phyloP scores from a whole-genome alignment of 495 filamentous ascomycete genomes.

The Xylaria cubensis region DNA sequence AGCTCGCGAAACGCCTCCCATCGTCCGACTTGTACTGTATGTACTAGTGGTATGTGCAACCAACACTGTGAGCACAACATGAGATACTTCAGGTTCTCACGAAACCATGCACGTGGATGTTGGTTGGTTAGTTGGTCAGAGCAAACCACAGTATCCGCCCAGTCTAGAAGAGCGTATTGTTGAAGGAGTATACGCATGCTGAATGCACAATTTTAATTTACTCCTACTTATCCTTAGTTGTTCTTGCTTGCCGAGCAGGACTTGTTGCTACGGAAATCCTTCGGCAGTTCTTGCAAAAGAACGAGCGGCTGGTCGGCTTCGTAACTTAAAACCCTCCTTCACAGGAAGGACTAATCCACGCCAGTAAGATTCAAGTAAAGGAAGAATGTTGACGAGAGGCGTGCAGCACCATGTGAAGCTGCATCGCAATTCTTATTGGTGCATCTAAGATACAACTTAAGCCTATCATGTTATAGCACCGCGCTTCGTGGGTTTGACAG shows the following conservation, averaged over 20 bases:
- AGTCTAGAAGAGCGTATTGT: background rate
- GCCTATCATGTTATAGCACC: slow-evolving; percentile 7
- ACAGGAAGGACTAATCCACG: background rate
- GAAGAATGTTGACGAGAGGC: slow-evolving; percentile 7
- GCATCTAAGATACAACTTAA: background rate
- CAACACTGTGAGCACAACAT: slow-evolving; percentile 1
- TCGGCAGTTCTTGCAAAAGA: slow-evolving; percentile 4
- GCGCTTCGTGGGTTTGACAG: background rate
- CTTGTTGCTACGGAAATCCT: slow-evolving; percentile 9
- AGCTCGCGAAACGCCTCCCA: background rate
- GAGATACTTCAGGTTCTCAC: background rate
- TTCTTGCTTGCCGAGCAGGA: background rate
- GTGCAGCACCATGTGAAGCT: slow-evolving; percentile 13
- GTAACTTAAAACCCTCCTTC: background rate
- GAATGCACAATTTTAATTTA: background rate
- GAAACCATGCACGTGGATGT: background rate
- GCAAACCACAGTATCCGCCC: background rate
- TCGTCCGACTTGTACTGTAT: background rate
- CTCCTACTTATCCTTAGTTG: slow-evolving; percentile 1
- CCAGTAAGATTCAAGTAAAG: background rate
- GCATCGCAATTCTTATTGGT: slow-evolving; percentile 9
- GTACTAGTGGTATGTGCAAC: background rate
- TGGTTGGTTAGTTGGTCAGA: no score
- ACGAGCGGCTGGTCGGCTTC: background rate
- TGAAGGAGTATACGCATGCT: no score